A percentile compares a stretch with the other conserved stretches of the same genome.
phyloP scores from a whole-genome alignment of 164 flowering plant genomes.

The Magnolia officinalis region DNA sequence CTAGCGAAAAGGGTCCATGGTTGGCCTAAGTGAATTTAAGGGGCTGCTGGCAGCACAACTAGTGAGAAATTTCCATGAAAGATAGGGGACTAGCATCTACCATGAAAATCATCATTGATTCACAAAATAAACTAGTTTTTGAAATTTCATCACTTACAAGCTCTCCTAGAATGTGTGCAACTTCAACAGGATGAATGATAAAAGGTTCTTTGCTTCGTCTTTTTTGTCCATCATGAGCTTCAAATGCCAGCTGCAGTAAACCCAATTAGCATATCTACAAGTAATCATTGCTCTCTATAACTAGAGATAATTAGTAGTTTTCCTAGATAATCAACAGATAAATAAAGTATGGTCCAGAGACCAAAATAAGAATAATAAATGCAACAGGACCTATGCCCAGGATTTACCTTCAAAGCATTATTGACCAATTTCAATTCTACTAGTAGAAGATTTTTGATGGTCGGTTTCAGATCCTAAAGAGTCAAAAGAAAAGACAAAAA shows the following conservation, averaged over 20 bases:
- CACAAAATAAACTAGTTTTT: too few species aligned
- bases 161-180: too few species aligned
- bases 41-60: too few species aligned
- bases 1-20: conserved; percentile 27
- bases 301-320: neutral
- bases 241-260: conserved; percentile 76
- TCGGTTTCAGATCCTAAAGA: conserved; percentile 69
- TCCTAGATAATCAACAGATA: neutral
- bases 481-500: neutral
- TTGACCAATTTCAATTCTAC: conserved; percentile 65
- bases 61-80: too few species aligned
- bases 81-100: too few species aligned
- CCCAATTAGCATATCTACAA: conserved; percentile 10
- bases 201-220: conserved; percentile 98
- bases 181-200: conserved; percentile 43
- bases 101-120: too few species aligned
- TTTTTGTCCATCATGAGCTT: conserved; percentile 97
- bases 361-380: neutral
- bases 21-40: neutral
- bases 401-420: conserved; percentile 68
- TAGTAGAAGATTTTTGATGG: conserved; percentile 20
- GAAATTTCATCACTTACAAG: too few species aligned
- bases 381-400: neutral
- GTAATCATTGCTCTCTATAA: neutral
- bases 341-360: neutral